phyloP scores from a whole-genome alignment of 768 basidiomycete species.

The Calocybe gangraenosa region DNA sequence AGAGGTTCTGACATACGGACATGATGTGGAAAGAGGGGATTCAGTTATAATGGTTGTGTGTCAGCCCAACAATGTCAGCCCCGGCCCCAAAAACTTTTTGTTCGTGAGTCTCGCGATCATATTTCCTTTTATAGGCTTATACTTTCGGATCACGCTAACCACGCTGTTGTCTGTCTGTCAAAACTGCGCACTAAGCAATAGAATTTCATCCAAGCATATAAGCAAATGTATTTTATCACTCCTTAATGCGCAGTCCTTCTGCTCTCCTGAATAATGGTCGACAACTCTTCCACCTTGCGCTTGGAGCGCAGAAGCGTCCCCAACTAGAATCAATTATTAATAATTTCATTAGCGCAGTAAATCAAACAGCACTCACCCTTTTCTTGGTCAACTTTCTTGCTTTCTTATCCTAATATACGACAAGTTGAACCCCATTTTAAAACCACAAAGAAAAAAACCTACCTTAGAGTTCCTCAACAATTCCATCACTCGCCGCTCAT shows the following conservation, averaged over 20 bases:
- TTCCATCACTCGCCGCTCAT: constrained; percentile 98
- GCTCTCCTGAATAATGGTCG: constrained; percentile 89
- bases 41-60: constrained; percentile 1
- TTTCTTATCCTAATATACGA: constrained; percentile 84
- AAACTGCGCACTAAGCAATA: background rate
- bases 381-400: constrained; percentile 99
- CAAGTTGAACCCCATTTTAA: background rate
- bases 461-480: constrained; percentile 97
- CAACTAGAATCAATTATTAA: constrained; percentile 53
- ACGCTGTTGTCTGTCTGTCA: too few relatives aligned
- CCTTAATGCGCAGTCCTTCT: constrained; percentile 59
- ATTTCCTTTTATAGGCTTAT: constrained; percentile 10
- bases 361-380: constrained; percentile 62
- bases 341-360: background rate
- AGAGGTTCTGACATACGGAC: constrained; percentile 17
- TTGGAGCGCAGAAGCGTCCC: constrained; percentile 98
- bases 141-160: too few relatives aligned
- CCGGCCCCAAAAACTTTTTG: constrained; percentile 6
- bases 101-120: constrained; percentile 6
- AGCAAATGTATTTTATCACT: background rate
- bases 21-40: constrained; percentile 11
- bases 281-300: constrained; percentile 97
- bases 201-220: constrained; percentile 1
- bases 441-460: constrained; percentile 22
- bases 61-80: constrained; percentile 11